Evolutionary conservation across 1,139 yeast genomes (phyloP), one percentile per base, ranked within the genome.

Genomic region (Suhomyces chickasaworum): DNA sequence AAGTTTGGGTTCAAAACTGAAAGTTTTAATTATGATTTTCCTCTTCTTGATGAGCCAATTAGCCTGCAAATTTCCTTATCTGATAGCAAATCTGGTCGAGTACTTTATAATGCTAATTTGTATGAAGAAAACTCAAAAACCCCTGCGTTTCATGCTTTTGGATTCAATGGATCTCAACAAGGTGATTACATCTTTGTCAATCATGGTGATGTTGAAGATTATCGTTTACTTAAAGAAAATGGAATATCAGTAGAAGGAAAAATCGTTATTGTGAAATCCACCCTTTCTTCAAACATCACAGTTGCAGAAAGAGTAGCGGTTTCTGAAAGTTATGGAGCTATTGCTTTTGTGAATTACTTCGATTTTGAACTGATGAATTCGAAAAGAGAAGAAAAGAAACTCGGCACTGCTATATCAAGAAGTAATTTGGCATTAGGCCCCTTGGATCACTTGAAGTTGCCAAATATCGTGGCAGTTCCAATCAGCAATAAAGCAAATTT

Each of bases 121-220:
- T 39, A 39, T 1, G 78, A 74, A 47, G 58, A 61, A 1, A 53
- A 53, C 20, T 60, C 53, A 27, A 42, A 53, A 4, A 73, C 79
- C 0, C 79, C 79, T 1, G 70, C 75, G 1, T 75, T 57, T 51
- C 63, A 61, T 49, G 63, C 65, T 1, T 65, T 58, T 53, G 74
- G 77, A 1, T 43, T 39, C 10, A 59, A 56, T 43, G 77, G 73
- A 1, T 48, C 59, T 2, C 59, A 63, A 1, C 50, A 48, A 1
- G 68, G 63, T 0, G 59, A 55, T 4, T 72, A 58, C 50, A 48
- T 72, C 1, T 70, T 50, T 55, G 74, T 56, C 10, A 69, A 71
- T 44, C 54, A 59, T 22, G 79, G 77, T 4, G 39, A 57, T 1
- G 51, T 53, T 2, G 56, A 56, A 1, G 79, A 75, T 45, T 72